Conservation (phyloP, 768 basidiomycete species). For the Coprinopsis sp. region DNA sequence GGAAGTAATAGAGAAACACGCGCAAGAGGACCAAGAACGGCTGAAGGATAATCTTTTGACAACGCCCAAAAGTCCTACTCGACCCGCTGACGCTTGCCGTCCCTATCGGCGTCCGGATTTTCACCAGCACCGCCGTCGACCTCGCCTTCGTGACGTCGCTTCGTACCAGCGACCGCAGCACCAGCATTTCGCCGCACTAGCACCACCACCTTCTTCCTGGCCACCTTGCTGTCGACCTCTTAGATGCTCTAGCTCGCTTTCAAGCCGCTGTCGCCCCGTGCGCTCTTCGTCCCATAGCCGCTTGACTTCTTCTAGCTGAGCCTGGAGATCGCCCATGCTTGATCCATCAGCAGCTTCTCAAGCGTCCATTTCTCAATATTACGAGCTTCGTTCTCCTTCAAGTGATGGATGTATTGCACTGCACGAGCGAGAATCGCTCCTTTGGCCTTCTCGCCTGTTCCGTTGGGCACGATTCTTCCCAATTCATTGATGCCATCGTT, state of each 20-base stretch:
- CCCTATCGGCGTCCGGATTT: slow-evolving; percentile 24
- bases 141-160: slow-evolving; percentile 38
- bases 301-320: slow-evolving; percentile 77
- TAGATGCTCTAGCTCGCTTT: slow-evolving; percentile 60
- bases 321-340: slow-evolving; percentile 87
- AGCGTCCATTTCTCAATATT: slow-evolving; percentile 94
- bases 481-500: slow-evolving; percentile 95
- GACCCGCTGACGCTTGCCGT: slow-evolving; percentile 38
- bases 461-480: slow-evolving; percentile 82
- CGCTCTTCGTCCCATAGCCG: slow-evolving; percentile 81
- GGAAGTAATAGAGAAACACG: slow-evolving; percentile 3
- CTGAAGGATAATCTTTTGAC: slow-evolving; percentile 1
- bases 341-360: slow-evolving; percentile 89
- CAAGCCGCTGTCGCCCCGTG: slow-evolving; percentile 49
- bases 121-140: slow-evolving; percentile 25
- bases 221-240: slow-evolving; percentile 30
- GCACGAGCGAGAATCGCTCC: slow-evolving; percentile 85
- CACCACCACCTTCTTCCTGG: slow-evolving; percentile 21
- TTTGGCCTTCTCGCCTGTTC: slow-evolving; percentile 84
- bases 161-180: slow-evolving; percentile 19
- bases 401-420: slow-evolving; percentile 86
- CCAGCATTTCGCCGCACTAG: no score
- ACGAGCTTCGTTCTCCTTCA: slow-evolving; percentile 86
- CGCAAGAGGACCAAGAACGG: background rate
- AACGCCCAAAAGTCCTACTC: slow-evolving; percentile 22